Conservation (phyloP, 2,329 filamentous ascomycete genomes). For the Paramyrothecium roridum region DNA sequence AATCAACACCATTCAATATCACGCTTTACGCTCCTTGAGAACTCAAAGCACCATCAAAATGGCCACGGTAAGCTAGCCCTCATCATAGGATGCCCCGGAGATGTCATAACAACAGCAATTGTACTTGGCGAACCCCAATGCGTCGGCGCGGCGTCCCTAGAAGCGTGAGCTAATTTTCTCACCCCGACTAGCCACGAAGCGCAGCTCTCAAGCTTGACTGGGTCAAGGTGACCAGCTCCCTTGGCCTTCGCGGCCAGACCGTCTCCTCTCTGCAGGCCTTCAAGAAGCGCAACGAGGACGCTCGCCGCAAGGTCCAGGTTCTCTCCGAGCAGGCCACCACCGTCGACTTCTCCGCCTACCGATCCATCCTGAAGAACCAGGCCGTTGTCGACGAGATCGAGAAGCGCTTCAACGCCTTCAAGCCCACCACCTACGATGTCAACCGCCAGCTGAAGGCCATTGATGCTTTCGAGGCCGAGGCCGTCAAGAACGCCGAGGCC, state of each 20-base stretch:
- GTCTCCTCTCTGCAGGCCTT: slow-evolving; percentile 88
- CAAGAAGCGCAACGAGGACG: slow-evolving; percentile 99
- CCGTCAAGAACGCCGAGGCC: slow-evolving; percentile 92
- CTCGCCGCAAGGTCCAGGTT: slow-evolving; percentile 84
- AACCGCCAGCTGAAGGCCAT: slow-evolving; percentile 94
- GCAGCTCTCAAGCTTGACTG: slow-evolving; percentile 99
- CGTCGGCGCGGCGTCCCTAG: slow-evolving; percentile 14
- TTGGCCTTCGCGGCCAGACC: slow-evolving; percentile 94
- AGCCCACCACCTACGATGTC: slow-evolving; percentile 91
- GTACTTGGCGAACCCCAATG: slow-evolving; percentile 1
- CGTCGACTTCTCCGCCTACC: slow-evolving; percentile 94
- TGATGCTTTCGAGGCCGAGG: slow-evolving; percentile 95
- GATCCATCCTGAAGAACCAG: slow-evolving; percentile 89
- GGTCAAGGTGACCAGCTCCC: slow-evolving; percentile 89
- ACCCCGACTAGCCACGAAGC: slow-evolving; percentile 67
- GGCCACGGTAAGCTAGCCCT: slow-evolving; percentile 60
- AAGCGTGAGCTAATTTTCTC: slow-evolving; percentile 53
- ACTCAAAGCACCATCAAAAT: slow-evolving; percentile 55
- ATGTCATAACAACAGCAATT: neutral
- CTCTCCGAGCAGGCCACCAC: slow-evolving; percentile 81
- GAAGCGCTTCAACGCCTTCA: slow-evolving; percentile 88
- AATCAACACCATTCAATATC: slow-evolving; percentile 44
- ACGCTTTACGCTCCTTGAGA: slow-evolving; percentile 46
- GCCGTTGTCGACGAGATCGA: slow-evolving; percentile 95
- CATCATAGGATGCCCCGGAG: slow-evolving; percentile 8